Conservation (phyloP, 2,329 filamentous ascomycete genomes). For the Westerdykella sp. region DNA sequence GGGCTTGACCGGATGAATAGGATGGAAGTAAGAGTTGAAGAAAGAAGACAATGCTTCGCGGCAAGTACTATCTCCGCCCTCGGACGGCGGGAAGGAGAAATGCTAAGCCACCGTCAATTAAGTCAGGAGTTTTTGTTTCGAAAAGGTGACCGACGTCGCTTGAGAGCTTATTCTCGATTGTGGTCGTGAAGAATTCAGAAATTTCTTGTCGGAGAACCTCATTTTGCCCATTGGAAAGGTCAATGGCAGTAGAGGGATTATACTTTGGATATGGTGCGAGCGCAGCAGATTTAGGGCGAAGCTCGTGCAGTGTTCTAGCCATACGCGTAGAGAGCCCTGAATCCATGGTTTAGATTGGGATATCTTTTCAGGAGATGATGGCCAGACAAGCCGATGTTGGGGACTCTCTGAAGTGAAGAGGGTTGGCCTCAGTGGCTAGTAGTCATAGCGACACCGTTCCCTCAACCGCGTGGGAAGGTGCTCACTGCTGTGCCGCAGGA, state of each 20-base stretch:
- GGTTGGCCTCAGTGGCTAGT: too few relatives aligned
- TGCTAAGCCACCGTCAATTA: conserved; percentile 5
- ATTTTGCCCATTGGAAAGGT: conserved; percentile 24
- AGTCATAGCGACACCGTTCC: too few relatives aligned
- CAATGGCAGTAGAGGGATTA: conserved; percentile 12
- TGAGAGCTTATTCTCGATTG: conserved; percentile 15
- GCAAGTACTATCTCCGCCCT: conserved; percentile 14
- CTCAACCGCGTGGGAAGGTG: too few relatives aligned
- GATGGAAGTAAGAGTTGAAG: conserved; percentile 23
- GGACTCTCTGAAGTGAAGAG: too few relatives aligned
- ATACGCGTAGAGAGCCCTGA: conserved; percentile 23
- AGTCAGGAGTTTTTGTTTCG: neutral
- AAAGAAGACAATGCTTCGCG: conserved; percentile 22
- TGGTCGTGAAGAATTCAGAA: conserved; percentile 24
- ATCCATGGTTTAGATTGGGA: conserved; percentile 12
- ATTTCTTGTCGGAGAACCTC: conserved; percentile 23
- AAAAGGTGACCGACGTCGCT: conserved; percentile 9
- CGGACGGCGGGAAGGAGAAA: conserved; percentile 14
- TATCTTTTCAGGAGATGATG: too few relatives aligned
- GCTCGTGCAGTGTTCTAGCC: conserved; percentile 11
- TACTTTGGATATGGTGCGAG: conserved; percentile 8
- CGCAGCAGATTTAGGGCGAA: conserved; percentile 8
- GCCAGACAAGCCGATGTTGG: too few relatives aligned
- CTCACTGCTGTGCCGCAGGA: too few relatives aligned
- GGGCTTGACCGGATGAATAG: conserved; percentile 19